Conservation (phyloP, 805 yeast genomes). For the Cephaloascus fragrans region DNA sequence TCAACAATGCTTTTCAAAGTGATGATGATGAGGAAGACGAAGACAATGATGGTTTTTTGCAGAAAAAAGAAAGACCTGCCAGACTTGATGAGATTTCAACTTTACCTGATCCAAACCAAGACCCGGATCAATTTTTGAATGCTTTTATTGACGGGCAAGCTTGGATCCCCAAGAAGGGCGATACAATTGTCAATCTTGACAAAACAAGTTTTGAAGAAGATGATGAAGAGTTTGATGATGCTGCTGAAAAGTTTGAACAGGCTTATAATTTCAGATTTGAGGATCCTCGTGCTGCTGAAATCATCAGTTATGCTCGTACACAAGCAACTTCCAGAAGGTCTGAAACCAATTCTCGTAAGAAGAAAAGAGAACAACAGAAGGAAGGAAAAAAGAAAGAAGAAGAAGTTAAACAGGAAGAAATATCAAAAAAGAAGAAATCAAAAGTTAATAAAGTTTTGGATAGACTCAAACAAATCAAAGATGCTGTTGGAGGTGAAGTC, state of each 20-base stretch:
- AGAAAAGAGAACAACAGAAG: constrained; percentile 65
- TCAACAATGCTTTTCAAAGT: constrained; percentile 55
- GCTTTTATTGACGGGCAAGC: constrained; percentile 72
- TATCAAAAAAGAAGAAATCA: constrained; percentile 62
- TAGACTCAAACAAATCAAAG: constrained; percentile 52
- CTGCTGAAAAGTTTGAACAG: constrained; percentile 82
- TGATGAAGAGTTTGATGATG: constrained; percentile 84
- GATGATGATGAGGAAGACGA: constrained; percentile 35
- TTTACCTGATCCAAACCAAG: constrained; percentile 50
- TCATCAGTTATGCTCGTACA: constrained; percentile 88
- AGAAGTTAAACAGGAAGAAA: constrained; percentile 43
- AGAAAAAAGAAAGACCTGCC: constrained; percentile 39
- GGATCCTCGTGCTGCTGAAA: constrained; percentile 84
- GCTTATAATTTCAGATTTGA: constrained; percentile 94
- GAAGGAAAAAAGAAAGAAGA: constrained; percentile 43
- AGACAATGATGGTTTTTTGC: constrained; percentile 41
- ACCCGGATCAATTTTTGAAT: constrained; percentile 61
- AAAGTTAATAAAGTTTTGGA: constrained; percentile 74
- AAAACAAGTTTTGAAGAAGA: constrained; percentile 43
- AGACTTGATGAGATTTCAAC: no score
- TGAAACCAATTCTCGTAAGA: constrained; percentile 64
- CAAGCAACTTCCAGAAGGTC: constrained; percentile 89
- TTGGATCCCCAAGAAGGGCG: constrained; percentile 76
- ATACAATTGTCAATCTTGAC: constrained; percentile 44
- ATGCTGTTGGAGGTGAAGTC: constrained; percentile 59